Base-by-base conservation (phyloP, 257 asterid genomes). In the Solanum tacnaense region DNA sequence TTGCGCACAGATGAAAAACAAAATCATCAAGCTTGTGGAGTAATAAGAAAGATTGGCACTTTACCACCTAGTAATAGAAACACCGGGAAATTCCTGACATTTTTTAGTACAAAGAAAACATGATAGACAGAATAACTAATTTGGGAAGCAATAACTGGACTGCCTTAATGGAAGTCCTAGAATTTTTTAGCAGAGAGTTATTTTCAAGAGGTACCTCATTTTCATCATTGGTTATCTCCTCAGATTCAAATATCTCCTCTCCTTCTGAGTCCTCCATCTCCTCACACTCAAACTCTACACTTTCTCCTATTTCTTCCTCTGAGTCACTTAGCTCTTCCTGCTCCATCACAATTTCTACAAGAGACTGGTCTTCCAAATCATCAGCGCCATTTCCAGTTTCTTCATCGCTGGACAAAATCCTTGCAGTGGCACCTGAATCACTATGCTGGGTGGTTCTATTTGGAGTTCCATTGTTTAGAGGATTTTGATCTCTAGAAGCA, bases 311-410 rank as follows among this genome's bases (percentile, higher is more conserved):
- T 91, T 96, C 99, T 81, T 97, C 99, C 84, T 96, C 99, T 9
- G 99, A 96, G 89, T 96, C 99, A 52, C 99, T 97, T 89, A 97
- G 89, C 90, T 96, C 99, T 95, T 97, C 99, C 91, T 95, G 98
- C 89, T 97, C 99, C 99, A 97, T 97, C 88, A 97, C 92, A 90
- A 97, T 94, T 84, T 87, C 98, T 67, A 94, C 96, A 88, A 92
- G 89, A 84, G 97, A 91, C 88, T 90, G 96, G 62, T 91, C 95
- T 38, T 85, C 86, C 52, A 70, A 68, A 87, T 67, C 44, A 41
- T 92, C 95, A 86, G 88, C 89, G 62, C 74, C 86, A 86, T 87
- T 90, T 87, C 78, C 89, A 81, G 89, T 90, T 76, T 90, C 91
- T 89, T 87, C 91, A 89, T 89, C 91, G 71, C 91, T 89, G 56